Conservation (phyloP, 1,284 basidiomycete species). For the Leccinum holopus region DNA sequence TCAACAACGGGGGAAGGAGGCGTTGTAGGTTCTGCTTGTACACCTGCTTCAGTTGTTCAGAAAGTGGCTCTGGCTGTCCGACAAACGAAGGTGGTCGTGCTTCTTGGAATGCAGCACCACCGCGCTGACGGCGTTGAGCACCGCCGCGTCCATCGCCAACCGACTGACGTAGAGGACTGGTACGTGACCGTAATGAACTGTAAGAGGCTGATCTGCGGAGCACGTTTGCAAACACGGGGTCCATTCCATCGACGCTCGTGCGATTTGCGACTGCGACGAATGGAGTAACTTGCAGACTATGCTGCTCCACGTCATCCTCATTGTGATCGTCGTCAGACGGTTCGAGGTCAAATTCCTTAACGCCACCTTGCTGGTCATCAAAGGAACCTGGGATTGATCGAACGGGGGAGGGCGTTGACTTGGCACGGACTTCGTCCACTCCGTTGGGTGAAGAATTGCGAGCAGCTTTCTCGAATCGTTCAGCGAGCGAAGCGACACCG, state of each 20-base stretch:
- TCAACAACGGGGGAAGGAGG: constrained; percentile 19
- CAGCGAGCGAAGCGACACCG: constrained; percentile 56
- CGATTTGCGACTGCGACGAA: constrained; percentile 48
- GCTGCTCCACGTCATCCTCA: constrained; percentile 37
- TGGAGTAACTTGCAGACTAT: constrained; percentile 41
- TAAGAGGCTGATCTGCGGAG: constrained; percentile 60
- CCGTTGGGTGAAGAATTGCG: constrained; percentile 51
- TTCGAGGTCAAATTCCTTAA: constrained; percentile 35
- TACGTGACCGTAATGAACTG: constrained; percentile 46
- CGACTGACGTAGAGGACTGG: constrained; percentile 58
- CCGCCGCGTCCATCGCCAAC: constrained; percentile 49
- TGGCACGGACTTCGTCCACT: constrained; percentile 42
- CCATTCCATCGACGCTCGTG: constrained; percentile 79
- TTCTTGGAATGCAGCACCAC: constrained; percentile 64
- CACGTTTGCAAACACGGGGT: constrained; percentile 77
- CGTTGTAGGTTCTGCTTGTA: constrained; percentile 31
- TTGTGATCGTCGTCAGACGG: constrained; percentile 40
- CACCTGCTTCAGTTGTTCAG: constrained; percentile 32
- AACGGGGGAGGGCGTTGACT: constrained; percentile 48
- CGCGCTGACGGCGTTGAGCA: constrained; percentile 51
- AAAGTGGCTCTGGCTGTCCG: constrained; percentile 63
- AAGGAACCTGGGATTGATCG: constrained; percentile 48
- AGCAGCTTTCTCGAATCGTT: constrained; percentile 60
- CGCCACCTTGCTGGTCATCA: constrained; percentile 36
- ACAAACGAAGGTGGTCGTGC: constrained; percentile 66